phyloP scores from a whole-genome alignment of 2,329 filamentous ascomycete genomes.

The Onygenales sp. region DNA sequence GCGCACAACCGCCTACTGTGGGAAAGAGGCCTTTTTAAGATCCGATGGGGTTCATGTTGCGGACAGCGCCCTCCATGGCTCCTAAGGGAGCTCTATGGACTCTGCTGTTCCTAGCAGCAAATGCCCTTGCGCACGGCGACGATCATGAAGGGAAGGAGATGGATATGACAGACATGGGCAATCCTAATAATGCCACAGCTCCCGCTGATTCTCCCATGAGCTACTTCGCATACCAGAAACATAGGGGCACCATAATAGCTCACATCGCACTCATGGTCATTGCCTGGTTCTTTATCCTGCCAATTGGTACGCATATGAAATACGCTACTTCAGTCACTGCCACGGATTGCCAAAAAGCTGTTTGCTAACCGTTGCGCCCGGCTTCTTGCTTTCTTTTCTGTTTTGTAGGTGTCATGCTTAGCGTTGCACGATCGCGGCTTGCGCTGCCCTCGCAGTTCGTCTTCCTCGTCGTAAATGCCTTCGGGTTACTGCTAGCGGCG shows the following conservation, averaged over 20 bases:
- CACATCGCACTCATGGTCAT: conserved; percentile 64
- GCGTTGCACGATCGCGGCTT: conserved; percentile 67
- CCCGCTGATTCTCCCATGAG: conserved; percentile 22
- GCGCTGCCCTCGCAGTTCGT: conserved; percentile 59
- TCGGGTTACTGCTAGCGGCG: conserved; percentile 55
- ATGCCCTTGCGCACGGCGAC: conserved; percentile 23
- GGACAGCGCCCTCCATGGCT: not conserved
- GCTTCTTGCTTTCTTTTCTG: conserved; percentile 4
- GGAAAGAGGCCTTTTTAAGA: not conserved
- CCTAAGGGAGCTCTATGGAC: conserved; percentile 3
- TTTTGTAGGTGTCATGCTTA: conserved; percentile 68
- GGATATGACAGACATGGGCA: conserved; percentile 20
- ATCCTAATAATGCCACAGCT: conserved; percentile 13
- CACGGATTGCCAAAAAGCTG: not conserved
- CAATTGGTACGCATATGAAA: conserved; percentile 50
- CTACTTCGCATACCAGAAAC: conserved; percentile 34
- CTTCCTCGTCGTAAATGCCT: conserved; percentile 55
- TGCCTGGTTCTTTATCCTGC: conserved; percentile 64
- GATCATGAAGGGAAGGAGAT: conserved; percentile 24
- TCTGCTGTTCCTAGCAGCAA: conserved; percentile 22
- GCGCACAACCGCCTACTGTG: not conserved
- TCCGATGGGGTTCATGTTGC: conserved; percentile 2
- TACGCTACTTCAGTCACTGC: not conserved
- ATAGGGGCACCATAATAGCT: conserved; percentile 46
- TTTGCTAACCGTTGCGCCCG: conserved; percentile 1